Evolutionary conservation across 2,329 filamentous ascomycete genomes (phyloP).

Genomic region (Epichloe aotearoae): DNA sequence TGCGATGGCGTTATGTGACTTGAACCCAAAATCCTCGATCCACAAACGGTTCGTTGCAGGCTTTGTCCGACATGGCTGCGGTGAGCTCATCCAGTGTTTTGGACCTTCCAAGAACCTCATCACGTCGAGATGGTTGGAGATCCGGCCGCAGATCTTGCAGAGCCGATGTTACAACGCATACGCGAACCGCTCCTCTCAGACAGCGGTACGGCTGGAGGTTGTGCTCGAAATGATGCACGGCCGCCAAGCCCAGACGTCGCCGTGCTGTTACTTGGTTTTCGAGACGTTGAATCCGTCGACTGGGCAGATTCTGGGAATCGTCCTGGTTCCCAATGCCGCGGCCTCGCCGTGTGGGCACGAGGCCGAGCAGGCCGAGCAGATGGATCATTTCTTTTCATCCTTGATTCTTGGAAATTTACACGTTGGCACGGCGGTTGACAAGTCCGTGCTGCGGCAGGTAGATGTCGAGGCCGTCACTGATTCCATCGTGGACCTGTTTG

Average conservation of each 20-base stretch:
- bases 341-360: neutral
- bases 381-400: conserved; percentile 5
- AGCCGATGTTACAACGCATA: conserved; percentile 2
- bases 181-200: neutral
- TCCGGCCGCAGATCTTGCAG: conserved; percentile 2
- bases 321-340: neutral
- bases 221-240: neutral
- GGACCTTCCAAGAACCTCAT: neutral
- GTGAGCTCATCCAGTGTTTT: conserved; percentile 5
- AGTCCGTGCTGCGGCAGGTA: neutral
- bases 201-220: neutral
- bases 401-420: conserved; percentile 2
- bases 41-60: conserved; percentile 5
- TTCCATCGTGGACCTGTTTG: conserved; percentile 12
- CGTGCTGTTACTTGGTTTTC: neutral
- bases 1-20: neutral
- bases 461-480: conserved; percentile 2
- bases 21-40: neutral
- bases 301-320: conserved; percentile 2
- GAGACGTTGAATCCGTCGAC: neutral
- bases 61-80: conserved; percentile 4
- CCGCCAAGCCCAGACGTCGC: neutral
- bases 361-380: neutral
- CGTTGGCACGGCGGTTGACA: neutral
- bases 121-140: neutral